Conservation (phyloP, 768 basidiomycete species). For the Amanita polypyramis region DNA sequence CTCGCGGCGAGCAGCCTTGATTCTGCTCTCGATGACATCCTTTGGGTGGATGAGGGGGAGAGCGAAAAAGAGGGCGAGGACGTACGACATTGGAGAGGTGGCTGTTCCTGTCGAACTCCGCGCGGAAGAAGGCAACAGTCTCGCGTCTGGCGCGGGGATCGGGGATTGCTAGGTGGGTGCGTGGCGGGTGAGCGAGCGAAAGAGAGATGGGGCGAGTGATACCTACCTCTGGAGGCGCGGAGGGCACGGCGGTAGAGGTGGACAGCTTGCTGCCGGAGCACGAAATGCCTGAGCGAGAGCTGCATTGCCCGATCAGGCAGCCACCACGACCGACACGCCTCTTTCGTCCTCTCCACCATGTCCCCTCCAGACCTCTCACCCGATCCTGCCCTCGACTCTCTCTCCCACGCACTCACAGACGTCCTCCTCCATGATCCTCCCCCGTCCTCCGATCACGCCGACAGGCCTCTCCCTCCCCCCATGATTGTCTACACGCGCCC, state of each 20-base stretch:
- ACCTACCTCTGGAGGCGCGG: slow-evolving; percentile 54
- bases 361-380: too few relatives aligned
- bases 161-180: slow-evolving; percentile 39
- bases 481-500: slow-evolving; percentile 60
- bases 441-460: slow-evolving; percentile 11
- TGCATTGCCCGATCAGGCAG: slow-evolving; percentile 6
- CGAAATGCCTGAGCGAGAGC: slow-evolving; percentile 63
- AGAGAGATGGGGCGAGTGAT: slow-evolving; percentile 7
- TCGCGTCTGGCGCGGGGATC: slow-evolving; percentile 51
- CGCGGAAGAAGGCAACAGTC: slow-evolving; percentile 62
- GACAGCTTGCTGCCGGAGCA: slow-evolving; percentile 52
- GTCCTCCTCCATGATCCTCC: not conserved
- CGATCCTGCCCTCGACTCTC: slow-evolving; percentile 9
- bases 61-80: not conserved
- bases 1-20: slow-evolving; percentile 49
- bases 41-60: slow-evolving; percentile 16
- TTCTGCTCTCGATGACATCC: slow-evolving; percentile 50
- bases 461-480: slow-evolving; percentile 27
- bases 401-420: slow-evolving; percentile 13
- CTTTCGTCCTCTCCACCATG: slow-evolving; percentile 8
- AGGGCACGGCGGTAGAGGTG: slow-evolving; percentile 57
- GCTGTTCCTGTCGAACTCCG: slow-evolving; percentile 57
- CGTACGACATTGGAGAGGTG: slow-evolving; percentile 49
- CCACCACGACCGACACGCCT: slow-evolving; percentile 13
- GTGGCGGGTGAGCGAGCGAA: not conserved